phyloP scores from a whole-genome alignment of 768 basidiomycete genomes.

The Leucocoprinus birnbaumii region DNA sequence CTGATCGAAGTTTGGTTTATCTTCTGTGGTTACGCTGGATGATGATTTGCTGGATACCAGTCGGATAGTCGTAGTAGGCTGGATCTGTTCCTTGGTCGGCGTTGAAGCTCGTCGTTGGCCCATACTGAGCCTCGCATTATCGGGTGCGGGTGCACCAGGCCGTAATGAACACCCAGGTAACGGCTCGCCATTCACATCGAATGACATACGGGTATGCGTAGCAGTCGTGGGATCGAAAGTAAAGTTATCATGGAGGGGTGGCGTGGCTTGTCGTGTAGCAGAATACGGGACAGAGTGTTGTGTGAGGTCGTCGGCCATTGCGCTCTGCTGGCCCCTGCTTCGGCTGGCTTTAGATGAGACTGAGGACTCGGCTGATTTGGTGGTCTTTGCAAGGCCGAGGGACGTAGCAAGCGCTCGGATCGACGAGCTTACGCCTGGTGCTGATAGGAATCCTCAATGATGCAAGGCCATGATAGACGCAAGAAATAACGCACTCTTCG shows the following conservation, averaged over 20 bases:
- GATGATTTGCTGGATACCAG: constrained; percentile 36
- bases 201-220: constrained; percentile 21
- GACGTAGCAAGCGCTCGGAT: constrained; percentile 76
- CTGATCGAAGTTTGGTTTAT: neutral
- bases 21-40: neutral
- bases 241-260: constrained; percentile 48
- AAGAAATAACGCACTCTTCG: constrained; percentile 46
- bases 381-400: constrained; percentile 61
- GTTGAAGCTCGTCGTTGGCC: constrained; percentile 30
- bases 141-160: constrained; percentile 59
- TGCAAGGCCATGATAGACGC: no score
- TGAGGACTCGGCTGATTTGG: constrained; percentile 19
- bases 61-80: constrained; percentile 50
- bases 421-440: constrained; percentile 65
- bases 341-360: constrained; percentile 16
- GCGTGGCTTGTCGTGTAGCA: constrained; percentile 30
- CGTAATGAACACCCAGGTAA: constrained; percentile 59
- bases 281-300: constrained; percentile 41
- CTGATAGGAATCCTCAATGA: constrained; percentile 34
- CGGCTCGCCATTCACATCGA: constrained; percentile 37
- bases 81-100: constrained; percentile 24
- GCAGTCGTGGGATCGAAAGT: constrained; percentile 32
- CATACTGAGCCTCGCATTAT: constrained; percentile 58
- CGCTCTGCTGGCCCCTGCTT: constrained; percentile 3
- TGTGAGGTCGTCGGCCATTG: constrained; percentile 38